These are phyloP conservation scores for Aspergillus ellipticus DNA, from an alignment of 495 filamentous ascomycete species.

Conservation along the genomic window DNA sequence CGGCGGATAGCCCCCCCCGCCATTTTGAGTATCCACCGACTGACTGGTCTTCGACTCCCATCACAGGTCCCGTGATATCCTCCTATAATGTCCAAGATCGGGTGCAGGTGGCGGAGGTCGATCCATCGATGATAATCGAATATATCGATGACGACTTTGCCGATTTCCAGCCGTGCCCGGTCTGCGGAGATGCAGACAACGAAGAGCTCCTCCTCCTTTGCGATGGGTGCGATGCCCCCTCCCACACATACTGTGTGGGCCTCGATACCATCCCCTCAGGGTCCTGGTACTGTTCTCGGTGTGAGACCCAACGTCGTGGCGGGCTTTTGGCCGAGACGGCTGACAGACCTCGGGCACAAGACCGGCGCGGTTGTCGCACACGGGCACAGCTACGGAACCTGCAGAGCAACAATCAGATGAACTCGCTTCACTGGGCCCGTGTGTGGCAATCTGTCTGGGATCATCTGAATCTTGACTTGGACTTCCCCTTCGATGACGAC, in stretches of 20 bases:
- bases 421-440: conserved; percentile 56
- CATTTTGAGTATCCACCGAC: not conserved
- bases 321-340: conserved; percentile 32
- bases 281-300: conserved; percentile 82
- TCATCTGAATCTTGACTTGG: conserved; percentile 71
- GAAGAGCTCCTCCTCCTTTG: conserved; percentile 81
- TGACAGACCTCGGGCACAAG: conserved; percentile 28
- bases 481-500: conserved; percentile 85
- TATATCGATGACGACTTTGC: conserved; percentile 64
- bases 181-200: conserved; percentile 71
- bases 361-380: conserved; percentile 46
- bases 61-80: conserved; percentile 66
- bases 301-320: conserved; percentile 52
- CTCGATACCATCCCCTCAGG: conserved; percentile 67
- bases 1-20: not conserved
- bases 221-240: conserved; percentile 78
- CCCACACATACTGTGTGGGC: conserved; percentile 84
- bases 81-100: conserved; percentile 84
- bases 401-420: conserved; percentile 41
- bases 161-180: conserved; percentile 65
- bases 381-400: conserved; percentile 44
- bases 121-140: conserved; percentile 72
- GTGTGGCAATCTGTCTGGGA: conserved; percentile 68
- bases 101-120: conserved; percentile 84
- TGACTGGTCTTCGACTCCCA: conserved; percentile 3